phyloP scores from a whole-genome alignment of 2,329 filamentous ascomycete species.

The Periglandula ipomoeae region DNA sequence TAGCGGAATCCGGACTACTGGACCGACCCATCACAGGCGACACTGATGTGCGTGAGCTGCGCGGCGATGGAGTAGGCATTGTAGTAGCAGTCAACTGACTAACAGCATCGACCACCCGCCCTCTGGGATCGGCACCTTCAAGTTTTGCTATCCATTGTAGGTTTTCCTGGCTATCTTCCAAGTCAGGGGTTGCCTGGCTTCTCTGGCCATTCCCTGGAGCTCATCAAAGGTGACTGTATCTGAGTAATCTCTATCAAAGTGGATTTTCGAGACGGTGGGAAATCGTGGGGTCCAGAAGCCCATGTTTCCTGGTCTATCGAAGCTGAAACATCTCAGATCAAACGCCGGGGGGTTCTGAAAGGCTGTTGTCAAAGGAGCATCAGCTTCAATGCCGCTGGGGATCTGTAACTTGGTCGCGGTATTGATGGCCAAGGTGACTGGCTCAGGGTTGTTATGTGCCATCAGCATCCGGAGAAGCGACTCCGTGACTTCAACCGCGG shows the following conservation, averaged over 20 bases:
- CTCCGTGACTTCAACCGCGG: slow-evolving; percentile 47
- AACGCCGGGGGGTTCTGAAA: slow-evolving; percentile 69
- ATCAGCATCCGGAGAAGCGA: slow-evolving; percentile 42
- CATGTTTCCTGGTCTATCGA: slow-evolving; percentile 61
- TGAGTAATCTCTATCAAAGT: slow-evolving; percentile 61
- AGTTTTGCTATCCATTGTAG: slow-evolving; percentile 51
- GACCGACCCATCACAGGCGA: background rate
- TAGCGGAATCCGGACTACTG: background rate
- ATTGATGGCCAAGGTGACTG: slow-evolving; percentile 29
- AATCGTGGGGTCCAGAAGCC: slow-evolving; percentile 70
- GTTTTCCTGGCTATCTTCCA: slow-evolving; percentile 52
- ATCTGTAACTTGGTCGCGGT: slow-evolving; percentile 35
- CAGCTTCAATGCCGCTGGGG: slow-evolving; percentile 32
- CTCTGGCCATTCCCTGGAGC: slow-evolving; percentile 56
- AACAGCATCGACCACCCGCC: slow-evolving; percentile 29
- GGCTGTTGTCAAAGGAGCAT: slow-evolving; percentile 36
- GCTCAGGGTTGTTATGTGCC: slow-evolving; percentile 34
- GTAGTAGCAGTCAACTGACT: slow-evolving; percentile 37
- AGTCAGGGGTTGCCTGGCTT: slow-evolving; percentile 40
- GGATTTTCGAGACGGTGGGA: slow-evolving; percentile 65
- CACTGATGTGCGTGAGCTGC: slow-evolving; percentile 4
- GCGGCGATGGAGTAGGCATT: slow-evolving; percentile 25
- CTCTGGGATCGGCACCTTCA: slow-evolving; percentile 42
- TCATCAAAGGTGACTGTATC: slow-evolving; percentile 63
- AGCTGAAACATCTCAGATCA: slow-evolving; percentile 72